A percentile compares a stretch with the other conserved stretches of the same genome.
Conservation (phyloP, 2,329 filamentous ascomycete genomes). For the Tolypocladium cylindrosporum region DNA sequence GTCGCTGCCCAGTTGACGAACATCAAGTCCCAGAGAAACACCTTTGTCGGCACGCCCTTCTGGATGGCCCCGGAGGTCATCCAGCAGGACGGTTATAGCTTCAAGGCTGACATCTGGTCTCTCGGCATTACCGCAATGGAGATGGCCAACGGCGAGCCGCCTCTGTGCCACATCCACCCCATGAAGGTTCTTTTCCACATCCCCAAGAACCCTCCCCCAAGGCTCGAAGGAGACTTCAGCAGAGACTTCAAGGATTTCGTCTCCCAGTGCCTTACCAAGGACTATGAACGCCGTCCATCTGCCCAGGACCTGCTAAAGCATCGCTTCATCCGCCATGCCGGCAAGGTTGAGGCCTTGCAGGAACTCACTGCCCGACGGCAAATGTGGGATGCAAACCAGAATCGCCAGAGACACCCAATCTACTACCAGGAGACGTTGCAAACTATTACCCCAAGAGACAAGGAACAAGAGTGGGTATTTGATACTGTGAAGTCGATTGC, state of each 20-base stretch:
- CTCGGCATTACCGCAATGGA: conserved; percentile 88
- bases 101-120: conserved; percentile 91
- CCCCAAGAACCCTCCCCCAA: conserved; percentile 76
- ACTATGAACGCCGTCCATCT: conserved; percentile 72
- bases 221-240: conserved; percentile 77
- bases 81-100: conserved; percentile 72
- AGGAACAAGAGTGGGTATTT: conserved; percentile 88
- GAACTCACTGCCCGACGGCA: conserved; percentile 79
- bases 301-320: conserved; percentile 84
- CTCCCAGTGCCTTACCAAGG: conserved; percentile 81
- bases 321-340: conserved; percentile 77
- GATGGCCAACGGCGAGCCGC: conserved; percentile 81
- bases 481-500: conserved; percentile 76
- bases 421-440: conserved; percentile 92
- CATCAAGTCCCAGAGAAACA: conserved; percentile 95
- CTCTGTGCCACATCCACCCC: conserved; percentile 73
- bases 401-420: conserved; percentile 59
- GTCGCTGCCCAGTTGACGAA: conserved; percentile 94
- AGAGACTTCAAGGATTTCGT: conserved; percentile 93
- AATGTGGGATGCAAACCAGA: conserved; percentile 67
- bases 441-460: conserved; percentile 54
- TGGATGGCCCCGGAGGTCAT: conserved; percentile 98
- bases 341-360: conserved; percentile 78
- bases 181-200: conserved; percentile 94
- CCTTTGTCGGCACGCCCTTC: conserved; percentile 93